Base-by-base conservation (phyloP, 2,329 filamentous ascomycete genomes). In the Coniella vitis region DNA sequence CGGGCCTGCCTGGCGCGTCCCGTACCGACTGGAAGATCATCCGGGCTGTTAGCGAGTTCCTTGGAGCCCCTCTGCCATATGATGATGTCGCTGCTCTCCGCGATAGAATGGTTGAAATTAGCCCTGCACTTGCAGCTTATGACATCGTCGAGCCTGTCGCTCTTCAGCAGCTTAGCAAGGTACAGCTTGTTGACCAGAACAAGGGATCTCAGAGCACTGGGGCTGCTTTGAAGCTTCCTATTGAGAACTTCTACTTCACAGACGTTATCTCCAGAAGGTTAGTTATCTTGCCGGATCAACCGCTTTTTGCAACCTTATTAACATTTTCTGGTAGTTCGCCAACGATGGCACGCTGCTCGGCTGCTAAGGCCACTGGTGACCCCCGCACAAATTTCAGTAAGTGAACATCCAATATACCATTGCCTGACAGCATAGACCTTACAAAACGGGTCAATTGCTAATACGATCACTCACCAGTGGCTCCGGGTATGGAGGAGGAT, bases 21-120 rank as follows among this genome's bases (percentile, higher is more conserved):
- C 83, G 93, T 63, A 91, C 93, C 55, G 93, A 98, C 72, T 98
- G 93, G 93, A 98, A 97, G 81, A 97, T 98, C 62, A 83, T 98
- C 59, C 88, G 93, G 56, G 93, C 93, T 16, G 83, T 79, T 49
- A 93, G 87, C 63, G 93, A 97, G 70, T 96, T 95, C 72, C 77
- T 98, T 14, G 88, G 87, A 53, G 82, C 76, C 22, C 85, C 90
- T 56, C 79, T 98, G 46, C 87, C 90, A 19, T 98, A 97, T 63
- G 91, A 98, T 60, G 90, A 97, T 63, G 79, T 98, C 44, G 86
- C 93, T 57, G 79, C 83, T 61, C 79, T 98, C 45, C 82, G 93
- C 49, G 90, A 96, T 68, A 87, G 93, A 60, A 95, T 97, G 88
- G 83, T 84, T 55, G 89, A 97, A 72, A 91, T 98, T 65, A 93